phyloP scores from a whole-genome alignment of 371 early-diverging fungal genomes.

The Actinomortierella ambigua region DNA sequence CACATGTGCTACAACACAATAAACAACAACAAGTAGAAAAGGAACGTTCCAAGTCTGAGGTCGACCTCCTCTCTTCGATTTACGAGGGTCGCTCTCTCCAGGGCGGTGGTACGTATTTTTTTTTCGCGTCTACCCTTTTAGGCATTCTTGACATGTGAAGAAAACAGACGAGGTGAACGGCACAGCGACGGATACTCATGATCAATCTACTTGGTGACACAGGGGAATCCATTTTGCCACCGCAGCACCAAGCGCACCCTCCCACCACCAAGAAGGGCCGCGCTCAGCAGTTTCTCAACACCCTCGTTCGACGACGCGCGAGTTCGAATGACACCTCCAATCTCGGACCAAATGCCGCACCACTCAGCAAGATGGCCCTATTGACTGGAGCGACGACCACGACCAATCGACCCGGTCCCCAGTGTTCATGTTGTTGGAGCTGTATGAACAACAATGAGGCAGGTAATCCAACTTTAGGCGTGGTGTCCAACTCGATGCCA shows the following conservation, averaged over 20 bases:
- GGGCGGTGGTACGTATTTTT: not conserved
- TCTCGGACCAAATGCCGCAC: slow-evolving; percentile 9
- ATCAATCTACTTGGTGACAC: not conserved
- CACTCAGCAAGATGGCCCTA: too few relatives aligned
- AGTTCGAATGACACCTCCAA: slow-evolving; percentile 35
- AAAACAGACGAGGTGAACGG: not conserved
- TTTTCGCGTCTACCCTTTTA: not conserved
- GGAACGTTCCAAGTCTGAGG: slow-evolving; percentile 33
- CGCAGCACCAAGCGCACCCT: not conserved
- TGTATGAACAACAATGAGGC: not conserved
- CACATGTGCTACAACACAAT: not conserved
- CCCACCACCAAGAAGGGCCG: slow-evolving; percentile 36
- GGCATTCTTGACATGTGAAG: not conserved
- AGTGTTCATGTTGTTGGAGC: too few relatives aligned
- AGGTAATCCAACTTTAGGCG: slow-evolving; percentile 5
- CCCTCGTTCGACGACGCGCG: slow-evolving; percentile 28
- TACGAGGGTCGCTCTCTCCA: slow-evolving; percentile 1
- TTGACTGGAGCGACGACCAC: too few relatives aligned
- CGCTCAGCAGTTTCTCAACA: slow-evolving; percentile 32
- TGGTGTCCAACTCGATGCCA: too few relatives aligned
- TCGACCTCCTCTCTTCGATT: slow-evolving; percentile 17
- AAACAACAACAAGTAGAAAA: slow-evolving; percentile 6
- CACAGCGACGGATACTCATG: not conserved
- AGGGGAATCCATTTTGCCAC: not conserved
- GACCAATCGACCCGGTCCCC: too few relatives aligned